Base-by-base conservation (phyloP, 164 flowering plant species). In the Vitis rupestris region DNA sequence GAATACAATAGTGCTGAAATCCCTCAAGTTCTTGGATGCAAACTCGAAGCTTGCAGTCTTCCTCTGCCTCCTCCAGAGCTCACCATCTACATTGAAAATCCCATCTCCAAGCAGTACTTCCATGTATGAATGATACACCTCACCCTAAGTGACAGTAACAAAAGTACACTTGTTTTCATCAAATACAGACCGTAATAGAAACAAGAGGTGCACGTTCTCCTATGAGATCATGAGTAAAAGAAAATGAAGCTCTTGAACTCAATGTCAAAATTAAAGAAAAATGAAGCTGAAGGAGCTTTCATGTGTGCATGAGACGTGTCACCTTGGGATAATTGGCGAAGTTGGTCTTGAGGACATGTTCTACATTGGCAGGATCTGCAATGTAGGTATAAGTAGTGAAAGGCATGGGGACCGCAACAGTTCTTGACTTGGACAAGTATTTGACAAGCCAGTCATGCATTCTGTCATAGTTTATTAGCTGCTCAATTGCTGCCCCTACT, bases 321-420 rank as follows among this genome's bases (percentile, higher is more conserved):
- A 93, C 99, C 99, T 94, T 92, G 31, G 99, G 98, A 69, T 90
- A 95, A 74, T 95, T 93, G 19, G 79, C 74, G 73, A 95, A 95
- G 72, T 95, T 95, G 65, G 88, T 87, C 74, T 86, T 93, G 47
- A 95, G 90, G 50, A 95, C 85, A 80, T 95, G 87, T 66, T 95
- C 97, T 1, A 93, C 98, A 74, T 86, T 89, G 13, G 79, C 86
- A 72, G 98, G 97, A 81, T 92, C 94, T 7, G 97, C 94, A 72
- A 89, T 89, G 79, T 92, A 94, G 64, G 97, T 94, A 53, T 92
- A 92, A 17, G 97, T 83, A 1, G 86, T 87, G 71, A 88, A 92
- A 9, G 95, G 97, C 97, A 94, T 92, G 1, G 89, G 88, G 14
- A 94, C 97, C 15, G 83, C 90, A 0, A 90, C 87, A 23, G 94